Percentiles rank a stretch among this genome's conserved stretches.
Conservation (phyloP, 768 basidiomycete genomes). For the Chiua virens region DNA sequence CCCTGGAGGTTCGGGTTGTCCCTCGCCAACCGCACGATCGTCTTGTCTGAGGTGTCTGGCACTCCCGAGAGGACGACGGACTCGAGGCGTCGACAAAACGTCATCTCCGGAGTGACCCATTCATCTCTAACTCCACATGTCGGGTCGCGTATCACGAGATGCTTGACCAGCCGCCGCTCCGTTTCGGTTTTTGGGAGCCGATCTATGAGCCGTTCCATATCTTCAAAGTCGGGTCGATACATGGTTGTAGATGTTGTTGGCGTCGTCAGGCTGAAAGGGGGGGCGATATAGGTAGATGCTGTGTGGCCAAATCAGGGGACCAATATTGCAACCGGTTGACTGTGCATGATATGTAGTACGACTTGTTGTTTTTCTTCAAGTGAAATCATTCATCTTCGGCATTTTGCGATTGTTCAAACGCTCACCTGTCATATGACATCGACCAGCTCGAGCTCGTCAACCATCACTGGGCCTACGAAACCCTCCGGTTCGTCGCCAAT, state of each 20-base stretch:
- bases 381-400: conserved; percentile 13
- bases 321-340: no score
- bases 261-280: background rate
- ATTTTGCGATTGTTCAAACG: conserved; percentile 16
- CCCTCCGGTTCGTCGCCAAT: conserved; percentile 26
- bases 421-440: conserved; percentile 17
- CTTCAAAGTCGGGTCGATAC: conserved; percentile 36
- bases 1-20: conserved; percentile 68
- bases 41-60: conserved; percentile 64
- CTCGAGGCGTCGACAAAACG: conserved; percentile 63
- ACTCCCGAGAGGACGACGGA: conserved; percentile 70
- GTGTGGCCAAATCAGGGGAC: background rate
- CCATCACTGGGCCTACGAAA: conserved; percentile 40
- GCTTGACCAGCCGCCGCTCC: conserved; percentile 59
- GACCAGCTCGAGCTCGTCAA: conserved; percentile 54
- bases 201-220: conserved; percentile 59
- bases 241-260: conserved; percentile 10
- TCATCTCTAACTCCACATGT: conserved; percentile 51
- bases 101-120: conserved; percentile 55
- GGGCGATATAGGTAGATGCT: background rate
- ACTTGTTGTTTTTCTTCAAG: no score
- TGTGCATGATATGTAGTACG: no score
- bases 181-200: conserved; percentile 58
- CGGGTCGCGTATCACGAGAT: conserved; percentile 52
- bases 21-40: conserved; percentile 61